These are phyloP conservation scores for Zhuliangozyma blackwelliae DNA, from an alignment of 1,139 yeast genomes.

Conservation along the genomic window DNA sequence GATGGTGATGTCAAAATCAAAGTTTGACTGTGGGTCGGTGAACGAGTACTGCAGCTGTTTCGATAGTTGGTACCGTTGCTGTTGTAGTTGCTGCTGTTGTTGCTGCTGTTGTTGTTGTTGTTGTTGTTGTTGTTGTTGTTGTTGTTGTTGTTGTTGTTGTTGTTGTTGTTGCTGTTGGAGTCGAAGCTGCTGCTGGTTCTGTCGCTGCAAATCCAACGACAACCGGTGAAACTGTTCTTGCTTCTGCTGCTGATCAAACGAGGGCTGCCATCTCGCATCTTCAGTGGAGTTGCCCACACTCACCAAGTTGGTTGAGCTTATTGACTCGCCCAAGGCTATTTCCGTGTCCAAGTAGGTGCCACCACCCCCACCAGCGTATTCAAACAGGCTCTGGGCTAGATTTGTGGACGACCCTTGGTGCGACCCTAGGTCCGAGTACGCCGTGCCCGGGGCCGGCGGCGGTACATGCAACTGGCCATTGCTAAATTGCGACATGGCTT, in stretches of 20 bases:
- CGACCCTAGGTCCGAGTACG: constrained; percentile 13
- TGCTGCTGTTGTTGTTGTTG: constrained; percentile 1
- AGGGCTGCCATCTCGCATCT: constrained; percentile 3
- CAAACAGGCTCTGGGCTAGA: constrained; percentile 6
- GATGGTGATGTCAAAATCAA: constrained; percentile 11
- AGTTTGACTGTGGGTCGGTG: constrained; percentile 6
- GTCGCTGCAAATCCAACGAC: constrained; percentile 1
- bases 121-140: constrained; percentile 2
- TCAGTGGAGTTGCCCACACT: not conserved
- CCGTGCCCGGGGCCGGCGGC: constrained; percentile 8
- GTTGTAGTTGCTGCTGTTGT: not conserved
- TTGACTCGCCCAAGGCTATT: constrained; percentile 39
- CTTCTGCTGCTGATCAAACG: constrained; percentile 1
- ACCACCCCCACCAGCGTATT: not conserved
- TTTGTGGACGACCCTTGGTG: constrained; percentile 6
- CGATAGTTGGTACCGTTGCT: constrained; percentile 1
- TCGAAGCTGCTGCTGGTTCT: not conserved
- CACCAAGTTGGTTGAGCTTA: constrained; percentile 33
- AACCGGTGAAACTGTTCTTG: constrained; percentile 3
- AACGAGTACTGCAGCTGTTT: constrained; percentile 3
- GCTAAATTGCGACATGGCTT: constrained; percentile 34
- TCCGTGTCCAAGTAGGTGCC: constrained; percentile 13
- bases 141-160: constrained; percentile 2
- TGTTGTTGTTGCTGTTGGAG: constrained; percentile 1
- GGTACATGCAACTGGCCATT: constrained; percentile 6